Conservation (phyloP, 2,329 filamentous ascomycete species). For the Pseudogymnoascus sp. region DNA sequence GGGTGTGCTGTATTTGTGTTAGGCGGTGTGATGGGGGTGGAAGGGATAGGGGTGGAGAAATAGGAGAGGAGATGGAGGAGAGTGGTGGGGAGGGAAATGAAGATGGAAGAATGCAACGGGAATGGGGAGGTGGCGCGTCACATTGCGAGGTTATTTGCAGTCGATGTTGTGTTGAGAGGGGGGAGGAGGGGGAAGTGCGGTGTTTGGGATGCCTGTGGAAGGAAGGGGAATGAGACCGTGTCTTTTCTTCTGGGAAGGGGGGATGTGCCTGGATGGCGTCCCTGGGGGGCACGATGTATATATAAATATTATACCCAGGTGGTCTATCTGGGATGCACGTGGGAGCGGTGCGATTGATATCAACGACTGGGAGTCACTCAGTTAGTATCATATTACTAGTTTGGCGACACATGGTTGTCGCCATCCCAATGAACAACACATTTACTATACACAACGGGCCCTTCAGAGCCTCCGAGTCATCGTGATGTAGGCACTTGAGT, state of each 20-base stretch:
- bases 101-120: background rate
- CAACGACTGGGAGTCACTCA: background rate
- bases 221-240: constrained; percentile 13
- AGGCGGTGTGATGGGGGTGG: constrained; percentile 53
- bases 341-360: background rate
- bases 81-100: background rate
- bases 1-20: constrained; percentile 65
- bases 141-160: constrained; percentile 51
- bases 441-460: background rate
- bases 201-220: constrained; percentile 54
- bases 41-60: constrained; percentile 4
- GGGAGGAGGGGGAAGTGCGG: constrained; percentile 56
- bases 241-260: background rate
- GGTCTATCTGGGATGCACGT: background rate
- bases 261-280: background rate
- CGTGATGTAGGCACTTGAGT: background rate
- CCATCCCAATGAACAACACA: background rate
- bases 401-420: background rate
- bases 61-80: constrained; percentile 12
- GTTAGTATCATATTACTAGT: background rate
- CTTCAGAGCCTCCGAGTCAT: background rate
- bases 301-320: constrained; percentile 6
- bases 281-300: background rate
- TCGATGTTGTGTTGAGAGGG: constrained; percentile 61
- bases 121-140: background rate